Percentiles rank a stretch among this genome's conserved stretches.
These are phyloP conservation scores for Pythium periplocum DNA, from an alignment of 352 stramenopile species.

Conservation along the genomic window DNA sequence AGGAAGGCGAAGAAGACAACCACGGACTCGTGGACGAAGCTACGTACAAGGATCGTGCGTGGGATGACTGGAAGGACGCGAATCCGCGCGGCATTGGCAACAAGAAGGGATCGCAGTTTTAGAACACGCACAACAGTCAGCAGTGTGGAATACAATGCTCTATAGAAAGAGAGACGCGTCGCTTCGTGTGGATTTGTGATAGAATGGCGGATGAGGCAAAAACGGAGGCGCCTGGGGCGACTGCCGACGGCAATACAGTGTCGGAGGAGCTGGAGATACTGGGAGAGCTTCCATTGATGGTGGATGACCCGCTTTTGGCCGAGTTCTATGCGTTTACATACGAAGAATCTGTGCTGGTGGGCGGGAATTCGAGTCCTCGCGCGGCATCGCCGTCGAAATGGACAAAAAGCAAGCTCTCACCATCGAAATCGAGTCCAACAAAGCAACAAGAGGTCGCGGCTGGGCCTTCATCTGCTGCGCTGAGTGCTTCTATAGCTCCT, in stretches of 20 bases:
- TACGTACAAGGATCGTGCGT: slow-evolving; percentile 91
- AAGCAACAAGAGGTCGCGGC: slow-evolving; percentile 2
- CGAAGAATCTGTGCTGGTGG: slow-evolving; percentile 42
- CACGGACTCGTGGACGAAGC: slow-evolving; percentile 88
- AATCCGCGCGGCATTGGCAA: slow-evolving; percentile 96
- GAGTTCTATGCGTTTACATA: slow-evolving; percentile 65
- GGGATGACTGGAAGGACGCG: slow-evolving; percentile 97
- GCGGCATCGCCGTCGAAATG: too few relatives aligned
- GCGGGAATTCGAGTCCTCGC: slow-evolving; percentile 2
- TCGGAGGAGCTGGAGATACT: too few relatives aligned
- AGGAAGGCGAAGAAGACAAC: slow-evolving; percentile 95
- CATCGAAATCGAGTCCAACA: slow-evolving; percentile 5
- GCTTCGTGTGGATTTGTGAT: neutral
- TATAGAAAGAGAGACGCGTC: slow-evolving; percentile 10
- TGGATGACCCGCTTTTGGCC: slow-evolving; percentile 28
- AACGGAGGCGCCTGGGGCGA: too few relatives aligned
- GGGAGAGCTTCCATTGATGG: neutral
- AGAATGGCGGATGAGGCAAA: too few relatives aligned
- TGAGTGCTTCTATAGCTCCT: slow-evolving; percentile 9
- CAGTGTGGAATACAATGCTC: slow-evolving; percentile 19
- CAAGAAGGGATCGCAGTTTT: slow-evolving; percentile 94
- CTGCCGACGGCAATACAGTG: too few relatives aligned
- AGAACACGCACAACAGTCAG: too few relatives aligned
- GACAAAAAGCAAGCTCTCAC: too few relatives aligned
- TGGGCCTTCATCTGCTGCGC: slow-evolving; percentile 6